Evolutionary conservation across 2,329 filamentous ascomycete species (phyloP), one percentile per base, ranked within the genome.

Genomic region (Trematosphaeria pertusa): DNA sequence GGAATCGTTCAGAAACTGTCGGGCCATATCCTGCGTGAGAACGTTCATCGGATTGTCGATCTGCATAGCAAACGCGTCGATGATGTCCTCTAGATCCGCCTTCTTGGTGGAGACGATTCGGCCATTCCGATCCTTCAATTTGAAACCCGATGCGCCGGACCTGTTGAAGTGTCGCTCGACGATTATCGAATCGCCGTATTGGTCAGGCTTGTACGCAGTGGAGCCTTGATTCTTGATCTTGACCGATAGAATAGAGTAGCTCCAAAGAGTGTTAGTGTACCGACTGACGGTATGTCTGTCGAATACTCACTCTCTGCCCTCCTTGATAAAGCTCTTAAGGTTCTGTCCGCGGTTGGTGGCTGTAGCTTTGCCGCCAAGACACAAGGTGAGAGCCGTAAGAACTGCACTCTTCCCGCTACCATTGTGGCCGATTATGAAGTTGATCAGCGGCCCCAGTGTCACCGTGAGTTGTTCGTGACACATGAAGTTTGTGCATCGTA

Each of bases 1-100:
- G 10, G 94, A 93, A 26, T 87, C 84, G 64, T 93, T 96, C 33
- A 99, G 81, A 62, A 99, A 99, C 48, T 96, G 89, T 9, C 94
- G 86, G 9, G 94, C 94, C 72, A 92, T 91, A 67, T 99, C 94
- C 71, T 99, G 94, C 0, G 92, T 96, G 14, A 99, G 80, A 5
- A 97, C 89, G 49, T 95, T 97, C 76, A 99, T 87, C 0, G 94
- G 94, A 60, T 99, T 99, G 66, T 97, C 93, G 46, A 99, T 91
- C 69, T 97, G 93, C 32, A 99, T 78, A 32, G 88, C 89, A 68
- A 91, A 97, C 68, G 90, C 95, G 69, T 99, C 94, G 32, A 91
- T 87, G 37, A 99, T 93, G 56, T 96, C 89, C 57, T 97, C 92
- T 7, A 99, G 82, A 57, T 97, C 93, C 7, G 83, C 79, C 67